phyloP scores from a whole-genome alignment of 2,329 filamentous ascomycete species.

The Ophiostoma himal-ulmi region DNA sequence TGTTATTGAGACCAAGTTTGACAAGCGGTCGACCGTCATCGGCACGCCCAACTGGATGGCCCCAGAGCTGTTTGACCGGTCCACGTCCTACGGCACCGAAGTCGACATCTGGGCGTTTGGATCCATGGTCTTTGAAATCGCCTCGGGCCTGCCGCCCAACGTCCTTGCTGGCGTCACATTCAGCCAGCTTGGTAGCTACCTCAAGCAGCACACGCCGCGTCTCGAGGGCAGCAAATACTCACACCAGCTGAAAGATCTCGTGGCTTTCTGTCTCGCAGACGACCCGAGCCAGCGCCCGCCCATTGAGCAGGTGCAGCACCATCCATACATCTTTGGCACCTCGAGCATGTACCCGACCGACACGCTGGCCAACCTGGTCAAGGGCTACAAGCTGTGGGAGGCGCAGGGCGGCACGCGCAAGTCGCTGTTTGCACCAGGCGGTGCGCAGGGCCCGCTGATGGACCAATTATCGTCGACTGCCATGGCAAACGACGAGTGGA shows the following conservation, averaged over 20 bases:
- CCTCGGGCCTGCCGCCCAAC: conserved; percentile 69
- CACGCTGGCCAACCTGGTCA: conserved; percentile 59
- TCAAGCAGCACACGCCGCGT: conserved; percentile 58
- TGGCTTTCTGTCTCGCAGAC: conserved; percentile 67
- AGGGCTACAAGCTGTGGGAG: conserved; percentile 71
- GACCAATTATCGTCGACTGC: conserved; percentile 41
- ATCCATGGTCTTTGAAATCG: conserved; percentile 74
- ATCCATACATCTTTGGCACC: conserved; percentile 62
- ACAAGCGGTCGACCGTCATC: conserved; percentile 74
- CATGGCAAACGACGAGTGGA: conserved; percentile 57
- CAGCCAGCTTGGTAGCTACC: conserved; percentile 49
- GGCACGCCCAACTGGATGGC: conserved; percentile 86
- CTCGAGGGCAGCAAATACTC: conserved; percentile 69
- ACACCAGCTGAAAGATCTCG: conserved; percentile 59
- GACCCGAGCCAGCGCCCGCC: conserved; percentile 63
- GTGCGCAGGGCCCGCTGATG: conserved; percentile 44
- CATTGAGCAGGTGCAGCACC: conserved; percentile 62
- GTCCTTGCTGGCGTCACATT: conserved; percentile 50
- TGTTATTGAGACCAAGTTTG: conserved; percentile 66
- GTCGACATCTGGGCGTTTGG: conserved; percentile 84
- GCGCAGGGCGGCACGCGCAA: conserved; percentile 63
- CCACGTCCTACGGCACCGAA: conserved; percentile 61
- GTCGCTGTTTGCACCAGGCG: conserved; percentile 56
- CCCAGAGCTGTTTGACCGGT: conserved; percentile 63
- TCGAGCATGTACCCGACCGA: conserved; percentile 57